Conservation (phyloP, 257 asterid species). For the Primulina huaijiensis region DNA sequence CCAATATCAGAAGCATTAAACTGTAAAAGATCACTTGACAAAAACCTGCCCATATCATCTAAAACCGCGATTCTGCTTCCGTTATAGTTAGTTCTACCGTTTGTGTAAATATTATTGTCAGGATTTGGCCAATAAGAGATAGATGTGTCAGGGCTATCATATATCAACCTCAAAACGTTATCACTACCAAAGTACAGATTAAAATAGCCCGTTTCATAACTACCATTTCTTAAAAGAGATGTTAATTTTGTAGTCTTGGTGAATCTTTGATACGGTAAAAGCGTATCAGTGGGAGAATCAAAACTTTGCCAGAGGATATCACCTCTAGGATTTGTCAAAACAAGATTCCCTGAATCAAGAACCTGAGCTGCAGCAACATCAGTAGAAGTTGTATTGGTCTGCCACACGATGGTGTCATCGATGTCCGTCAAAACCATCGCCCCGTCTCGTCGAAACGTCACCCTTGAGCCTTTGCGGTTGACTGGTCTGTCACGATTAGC, state of each 20-base stretch:
- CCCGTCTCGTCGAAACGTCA: conserved; percentile 37
- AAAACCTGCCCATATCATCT: conserved; percentile 48
- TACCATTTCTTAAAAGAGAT: conserved; percentile 40
- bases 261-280: conserved; percentile 53
- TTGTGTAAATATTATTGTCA: conserved; percentile 22
- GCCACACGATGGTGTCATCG: conserved; percentile 47
- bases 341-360: conserved; percentile 54
- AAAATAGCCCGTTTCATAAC: conserved; percentile 51
- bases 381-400: conserved; percentile 38
- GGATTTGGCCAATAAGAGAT: conserved; percentile 69
- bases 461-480: conserved; percentile 41
- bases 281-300: conserved; percentile 60
- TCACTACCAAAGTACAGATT: conserved; percentile 56
- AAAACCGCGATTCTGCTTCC: conserved; percentile 56
- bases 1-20: conserved; percentile 58
- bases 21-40: conserved; percentile 50
- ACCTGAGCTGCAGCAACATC: conserved; percentile 43
- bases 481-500: conserved; percentile 66
- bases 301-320: conserved; percentile 61
- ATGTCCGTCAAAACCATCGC: conserved; percentile 44
- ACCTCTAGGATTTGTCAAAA: conserved; percentile 34
- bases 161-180: conserved; percentile 52
- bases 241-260: conserved; percentile 51
- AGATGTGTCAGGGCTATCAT: conserved; percentile 56
- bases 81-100: conserved; percentile 61